Evolutionary conservation across 371 early-diverging fungal species (phyloP).

Genomic region (Mucor plumbeus): DNA sequence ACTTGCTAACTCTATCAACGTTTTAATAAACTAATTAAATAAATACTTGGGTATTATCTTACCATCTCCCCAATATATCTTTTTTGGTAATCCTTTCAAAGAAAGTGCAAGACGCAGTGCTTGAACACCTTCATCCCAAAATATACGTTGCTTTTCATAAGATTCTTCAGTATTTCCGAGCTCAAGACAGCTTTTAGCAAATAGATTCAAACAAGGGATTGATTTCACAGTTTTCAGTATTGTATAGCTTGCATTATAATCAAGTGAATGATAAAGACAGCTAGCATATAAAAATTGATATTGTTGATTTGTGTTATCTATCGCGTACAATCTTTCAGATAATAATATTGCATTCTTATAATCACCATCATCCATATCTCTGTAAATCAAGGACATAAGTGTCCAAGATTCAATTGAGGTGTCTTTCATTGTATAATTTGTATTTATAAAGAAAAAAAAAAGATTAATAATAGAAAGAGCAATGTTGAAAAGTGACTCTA

Average conservation of each 20-base stretch:
- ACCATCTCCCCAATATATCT: slow-evolving; percentile 54
- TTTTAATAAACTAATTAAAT: no score
- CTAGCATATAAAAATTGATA: slow-evolving; percentile 49
- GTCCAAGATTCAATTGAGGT: slow-evolving; percentile 47
- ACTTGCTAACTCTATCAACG: slow-evolving; percentile 41
- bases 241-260: slow-evolving; percentile 43
- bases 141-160: slow-evolving; percentile 34
- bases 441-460: no score
- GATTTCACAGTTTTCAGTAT: slow-evolving; percentile 32
- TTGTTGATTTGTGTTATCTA: slow-evolving; percentile 44
- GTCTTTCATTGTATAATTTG: not conserved
- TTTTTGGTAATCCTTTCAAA: slow-evolving; percentile 9
- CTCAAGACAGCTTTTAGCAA: slow-evolving; percentile 51
- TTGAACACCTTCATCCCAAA: slow-evolving; percentile 55
- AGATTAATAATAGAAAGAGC: not conserved
- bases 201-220: slow-evolving; percentile 43
- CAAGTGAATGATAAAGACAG: slow-evolving; percentile 39
- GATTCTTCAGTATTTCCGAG: slow-evolving; percentile 53
- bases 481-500: not conserved
- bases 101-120: slow-evolving; percentile 37
- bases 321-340: slow-evolving; percentile 54
- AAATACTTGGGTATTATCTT: not conserved
- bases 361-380: slow-evolving; percentile 53
- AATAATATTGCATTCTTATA: slow-evolving; percentile 48
- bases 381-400: slow-evolving; percentile 42